Conservation (phyloP, 2,329 filamentous ascomycete genomes). For the Paracoccidioides brasiliensis region DNA sequence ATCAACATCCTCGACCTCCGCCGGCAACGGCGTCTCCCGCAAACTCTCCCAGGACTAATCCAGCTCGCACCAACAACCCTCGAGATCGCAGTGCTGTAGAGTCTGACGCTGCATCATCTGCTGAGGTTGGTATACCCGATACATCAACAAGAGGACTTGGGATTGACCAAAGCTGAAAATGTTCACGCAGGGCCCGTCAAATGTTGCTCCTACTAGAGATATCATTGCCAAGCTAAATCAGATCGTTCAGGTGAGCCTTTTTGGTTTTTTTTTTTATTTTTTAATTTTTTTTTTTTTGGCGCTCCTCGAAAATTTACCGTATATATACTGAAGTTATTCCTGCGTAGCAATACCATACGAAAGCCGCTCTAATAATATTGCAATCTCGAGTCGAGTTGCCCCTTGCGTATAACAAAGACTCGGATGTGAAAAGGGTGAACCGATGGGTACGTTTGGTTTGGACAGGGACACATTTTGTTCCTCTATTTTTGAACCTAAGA, state of each 20-base stretch:
- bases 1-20: conserved; percentile 72
- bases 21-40: conserved; percentile 61
- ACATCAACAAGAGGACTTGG: conserved; percentile 37
- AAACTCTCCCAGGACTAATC: conserved; percentile 57
- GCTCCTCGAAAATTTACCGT: conserved; percentile 11
- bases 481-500: background rate
- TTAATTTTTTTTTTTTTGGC: no score
- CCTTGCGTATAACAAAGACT: conserved; percentile 42
- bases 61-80: conserved; percentile 61
- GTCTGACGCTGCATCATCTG: conserved; percentile 39
- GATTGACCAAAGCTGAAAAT: conserved; percentile 38
- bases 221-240: conserved; percentile 73
- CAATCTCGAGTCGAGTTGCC: conserved; percentile 65
- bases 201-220: conserved; percentile 47
- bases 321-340: conserved; percentile 20
- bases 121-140: conserved; percentile 37
- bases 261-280: background rate
- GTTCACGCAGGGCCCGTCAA: conserved; percentile 28
- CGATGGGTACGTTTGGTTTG: conserved; percentile 58
- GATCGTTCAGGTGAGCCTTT: conserved; percentile 63
- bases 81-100: conserved; percentile 49
- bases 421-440: conserved; percentile 54
- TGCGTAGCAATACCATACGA: conserved; percentile 74
- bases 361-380: conserved; percentile 71
- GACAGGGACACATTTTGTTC: background rate